A percentile compares a stretch with the other conserved stretches of the same genome.
Conservation (phyloP, 768 basidiomycete species). For the Leccinum subtestaceum region DNA sequence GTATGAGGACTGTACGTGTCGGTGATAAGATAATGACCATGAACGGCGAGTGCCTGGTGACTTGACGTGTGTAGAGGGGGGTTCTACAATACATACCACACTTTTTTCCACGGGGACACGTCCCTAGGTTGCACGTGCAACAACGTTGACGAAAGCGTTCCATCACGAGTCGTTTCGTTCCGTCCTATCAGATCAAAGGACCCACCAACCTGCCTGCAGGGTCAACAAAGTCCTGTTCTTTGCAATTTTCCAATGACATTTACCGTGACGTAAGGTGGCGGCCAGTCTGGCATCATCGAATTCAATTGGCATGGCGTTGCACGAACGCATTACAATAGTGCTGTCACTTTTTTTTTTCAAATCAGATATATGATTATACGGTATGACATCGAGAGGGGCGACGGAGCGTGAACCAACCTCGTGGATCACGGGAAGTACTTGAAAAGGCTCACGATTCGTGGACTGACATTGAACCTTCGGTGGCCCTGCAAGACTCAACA, state of each 20-base stretch:
- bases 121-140: slow-evolving; percentile 8
- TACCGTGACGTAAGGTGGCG: neutral
- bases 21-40: neutral
- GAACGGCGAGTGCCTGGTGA: neutral
- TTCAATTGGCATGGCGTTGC: neutral
- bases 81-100: neutral
- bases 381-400: neutral
- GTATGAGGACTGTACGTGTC: slow-evolving; percentile 9
- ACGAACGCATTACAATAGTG: neutral
- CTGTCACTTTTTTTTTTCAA: neutral
- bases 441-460: neutral
- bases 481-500: neutral
- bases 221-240: slow-evolving; percentile 4
- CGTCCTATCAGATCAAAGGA: neutral
- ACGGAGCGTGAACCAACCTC: neutral
- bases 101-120: slow-evolving; percentile 6
- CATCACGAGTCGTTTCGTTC: neutral
- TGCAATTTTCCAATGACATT: slow-evolving; percentile 8
- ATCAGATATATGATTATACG: neutral
- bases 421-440: neutral
- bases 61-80: neutral
- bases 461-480: neutral
- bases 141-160: neutral
- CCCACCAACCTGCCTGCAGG: neutral
- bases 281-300: neutral